phyloP scores from a whole-genome alignment of 1,139 yeast genomes.

The Pichia sp. region DNA sequence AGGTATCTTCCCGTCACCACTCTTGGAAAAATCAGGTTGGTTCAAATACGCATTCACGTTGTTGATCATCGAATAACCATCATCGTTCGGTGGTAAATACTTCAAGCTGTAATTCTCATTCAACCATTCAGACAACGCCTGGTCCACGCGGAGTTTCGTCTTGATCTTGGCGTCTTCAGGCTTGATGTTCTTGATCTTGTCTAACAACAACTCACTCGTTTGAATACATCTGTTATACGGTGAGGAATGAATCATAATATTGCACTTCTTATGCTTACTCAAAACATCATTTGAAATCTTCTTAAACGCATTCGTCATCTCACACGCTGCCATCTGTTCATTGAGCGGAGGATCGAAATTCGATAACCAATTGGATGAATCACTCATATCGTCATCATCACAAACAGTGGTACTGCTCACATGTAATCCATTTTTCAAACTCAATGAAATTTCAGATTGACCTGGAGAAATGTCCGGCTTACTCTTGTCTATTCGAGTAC shows the following conservation, averaged over 20 bases:
- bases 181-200: slow-evolving; percentile 16
- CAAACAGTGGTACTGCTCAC: too few relatives aligned
- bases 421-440: not conserved
- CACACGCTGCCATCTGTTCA: slow-evolving; percentile 21
- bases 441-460: slow-evolving; percentile 10
- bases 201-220: slow-evolving; percentile 53
- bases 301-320: slow-evolving; percentile 29
- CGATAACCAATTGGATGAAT: slow-evolving; percentile 30
- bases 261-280: slow-evolving; percentile 10
- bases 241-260: slow-evolving; percentile 45
- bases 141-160: slow-evolving; percentile 35
- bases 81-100: slow-evolving; percentile 40
- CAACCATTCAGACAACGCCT: slow-evolving; percentile 40
- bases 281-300: slow-evolving; percentile 21
- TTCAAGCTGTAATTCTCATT: slow-evolving; percentile 36
- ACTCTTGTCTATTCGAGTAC: slow-evolving; percentile 31
- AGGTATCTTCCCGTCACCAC: not conserved
- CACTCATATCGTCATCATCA: slow-evolving; percentile 12
- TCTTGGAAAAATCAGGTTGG: slow-evolving; percentile 11
- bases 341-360: slow-evolving; percentile 35
- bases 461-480: slow-evolving; percentile 17
- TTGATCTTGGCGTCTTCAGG: slow-evolving; percentile 3
- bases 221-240: slow-evolving; percentile 92
- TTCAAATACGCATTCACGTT: slow-evolving; percentile 36
- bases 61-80: slow-evolving; percentile 37